Base-by-base conservation (phyloP, 1,284 basidiomycete species). In the Trichosporon asahii region DNA sequence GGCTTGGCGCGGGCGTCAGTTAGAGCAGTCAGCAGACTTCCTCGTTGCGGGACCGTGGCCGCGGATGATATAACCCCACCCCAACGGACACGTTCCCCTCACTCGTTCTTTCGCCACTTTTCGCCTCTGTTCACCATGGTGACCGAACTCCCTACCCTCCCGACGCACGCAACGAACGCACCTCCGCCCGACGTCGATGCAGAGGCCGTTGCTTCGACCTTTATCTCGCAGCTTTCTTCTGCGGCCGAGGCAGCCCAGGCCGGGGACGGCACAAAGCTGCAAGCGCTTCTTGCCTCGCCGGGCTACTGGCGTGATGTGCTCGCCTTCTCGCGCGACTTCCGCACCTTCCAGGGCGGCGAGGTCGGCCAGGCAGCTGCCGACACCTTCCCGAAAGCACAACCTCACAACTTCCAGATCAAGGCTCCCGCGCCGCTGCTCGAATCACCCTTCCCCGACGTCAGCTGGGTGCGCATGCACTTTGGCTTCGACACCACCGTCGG, bases 381-480 rank as follows among this genome's bases (percentile, higher is more conserved):
- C 31, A 83, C 85, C n/a, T 85, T 90, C 14, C 75, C 79, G 0
- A 63, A 70, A 0, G 78, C 80, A 23, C 82, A 84, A 35, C 77
- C 86, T 0, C 76, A 78, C 18, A 76, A 82, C 23, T 83, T 89
- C 72, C 76, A 80, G 71, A 81, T 90, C 31, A 61, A n/a, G 15
- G 27, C 57, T 9, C 57, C 57, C 3, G 57, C 18, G 15, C 57
- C 57, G 15, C 2, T 61, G 12, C 70, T 89, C 5, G 80, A 86
- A 70, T 79, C 79, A 46, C 87, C 87, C 0, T 88, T 85, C 75
- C 83, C 86, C 2, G 89, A 90, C 74, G 74, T 90, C 33, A 86
- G 84, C 1, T 90, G 88, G 87, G 84, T 90, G 68, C 84, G 85
- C 61, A 82, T 85, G 23, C 84, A 87, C 71, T 90, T 90, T 79